These are phyloP conservation scores for Zizania palustris DNA, from an alignment of 202 grass and related monocot species.

Conservation along the genomic window DNA sequence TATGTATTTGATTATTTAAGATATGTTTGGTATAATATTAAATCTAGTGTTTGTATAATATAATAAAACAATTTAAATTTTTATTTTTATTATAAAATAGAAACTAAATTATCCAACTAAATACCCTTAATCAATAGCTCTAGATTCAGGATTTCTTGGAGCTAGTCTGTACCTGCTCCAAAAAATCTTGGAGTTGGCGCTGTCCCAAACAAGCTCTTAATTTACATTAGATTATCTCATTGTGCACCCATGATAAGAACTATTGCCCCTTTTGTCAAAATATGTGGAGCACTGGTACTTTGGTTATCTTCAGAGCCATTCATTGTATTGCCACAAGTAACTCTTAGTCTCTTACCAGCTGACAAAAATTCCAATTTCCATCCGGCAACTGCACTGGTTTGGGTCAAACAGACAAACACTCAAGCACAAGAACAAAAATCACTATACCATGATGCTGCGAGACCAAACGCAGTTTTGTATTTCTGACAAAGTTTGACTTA, in stretches of 20 bases:
- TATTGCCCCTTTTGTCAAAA: slow-evolving; percentile 31
- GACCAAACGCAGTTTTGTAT: not conserved
- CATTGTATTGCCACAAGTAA: slow-evolving; percentile 13
- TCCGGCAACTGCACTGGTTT: slow-evolving; percentile 13
- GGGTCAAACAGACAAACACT: not conserved
- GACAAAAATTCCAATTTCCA: not conserved
- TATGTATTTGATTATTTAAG: slow-evolving; percentile 4
- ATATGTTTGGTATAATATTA: no score
- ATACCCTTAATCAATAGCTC: no score
- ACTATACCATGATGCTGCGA: slow-evolving; percentile 6
- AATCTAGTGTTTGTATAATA: no score
- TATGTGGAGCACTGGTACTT: slow-evolving; percentile 14
- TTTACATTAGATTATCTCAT: slow-evolving; percentile 10
- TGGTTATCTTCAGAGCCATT: not conserved
- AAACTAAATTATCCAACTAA: no score
- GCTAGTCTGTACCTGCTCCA: no score
- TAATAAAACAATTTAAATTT: no score
- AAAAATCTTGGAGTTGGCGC: no score
- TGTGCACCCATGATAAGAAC: not conserved
- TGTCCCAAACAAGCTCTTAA: no score
- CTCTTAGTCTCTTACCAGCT: not conserved
- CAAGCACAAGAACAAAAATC: not conserved
- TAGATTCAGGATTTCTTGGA: no score
- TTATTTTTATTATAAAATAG: no score
- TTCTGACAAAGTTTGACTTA: slow-evolving; percentile 15